phyloP scores from a whole-genome alignment of 805 yeast species.

The Lipomyces chichibuensis region DNA sequence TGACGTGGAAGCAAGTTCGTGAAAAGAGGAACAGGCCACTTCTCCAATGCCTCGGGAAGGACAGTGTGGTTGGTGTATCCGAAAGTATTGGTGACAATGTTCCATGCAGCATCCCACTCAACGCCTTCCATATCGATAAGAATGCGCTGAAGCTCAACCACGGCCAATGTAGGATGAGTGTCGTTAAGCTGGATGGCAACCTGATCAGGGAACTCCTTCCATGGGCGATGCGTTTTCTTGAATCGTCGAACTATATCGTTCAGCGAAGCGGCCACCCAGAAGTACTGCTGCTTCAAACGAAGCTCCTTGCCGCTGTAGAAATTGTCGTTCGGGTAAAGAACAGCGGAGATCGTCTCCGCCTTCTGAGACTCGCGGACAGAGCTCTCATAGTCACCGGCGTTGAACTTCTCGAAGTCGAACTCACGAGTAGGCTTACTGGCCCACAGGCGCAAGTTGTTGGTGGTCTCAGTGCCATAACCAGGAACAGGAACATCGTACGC shows the following conservation, averaged over 20 bases:
- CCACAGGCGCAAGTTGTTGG: constrained; percentile 90
- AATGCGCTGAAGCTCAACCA: constrained; percentile 86
- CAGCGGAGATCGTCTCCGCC: constrained; percentile 92
- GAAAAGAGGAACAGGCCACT: constrained; percentile 87
- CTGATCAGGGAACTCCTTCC: constrained; percentile 82
- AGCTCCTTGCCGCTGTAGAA: constrained; percentile 88
- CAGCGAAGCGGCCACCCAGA: constrained; percentile 94
- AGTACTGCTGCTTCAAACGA: constrained; percentile 91
- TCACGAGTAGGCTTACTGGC: constrained; percentile 85
- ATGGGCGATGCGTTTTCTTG: constrained; percentile 73
- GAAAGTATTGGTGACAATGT: constrained; percentile 74
- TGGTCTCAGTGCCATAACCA: constrained; percentile 74
- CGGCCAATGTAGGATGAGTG: constrained; percentile 90
- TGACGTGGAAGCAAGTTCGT: constrained; percentile 86
- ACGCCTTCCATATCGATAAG: constrained; percentile 81
- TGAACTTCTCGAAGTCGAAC: constrained; percentile 88
- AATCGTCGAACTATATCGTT: constrained; percentile 89
- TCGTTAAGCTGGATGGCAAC: constrained; percentile 93
- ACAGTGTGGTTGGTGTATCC: constrained; percentile 96
- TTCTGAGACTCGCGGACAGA: constrained; percentile 83
- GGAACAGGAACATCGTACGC: constrained; percentile 94
- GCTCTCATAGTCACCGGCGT: constrained; percentile 84
- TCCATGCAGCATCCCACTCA: constrained; percentile 85
- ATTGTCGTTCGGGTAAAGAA: constrained; percentile 90
- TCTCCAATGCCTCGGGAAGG: constrained; percentile 91